phyloP scores from a whole-genome alignment of 1,284 basidiomycete species.

The Ceratobasidium theobromae region DNA sequence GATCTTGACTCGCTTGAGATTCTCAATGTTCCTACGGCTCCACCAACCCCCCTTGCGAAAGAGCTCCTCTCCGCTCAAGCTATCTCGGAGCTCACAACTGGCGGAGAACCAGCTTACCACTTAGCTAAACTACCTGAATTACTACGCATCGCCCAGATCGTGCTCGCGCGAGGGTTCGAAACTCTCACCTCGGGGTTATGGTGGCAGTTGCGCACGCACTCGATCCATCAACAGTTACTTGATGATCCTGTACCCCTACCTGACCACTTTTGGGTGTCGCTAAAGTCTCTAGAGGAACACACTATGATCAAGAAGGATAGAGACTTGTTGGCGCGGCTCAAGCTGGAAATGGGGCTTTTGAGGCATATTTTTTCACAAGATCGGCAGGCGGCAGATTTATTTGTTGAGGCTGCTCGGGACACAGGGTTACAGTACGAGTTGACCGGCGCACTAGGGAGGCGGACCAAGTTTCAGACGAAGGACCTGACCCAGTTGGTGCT shows the following conservation, averaged over 20 bases:
- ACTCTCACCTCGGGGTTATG: constrained; percentile 57
- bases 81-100: constrained; percentile 75
- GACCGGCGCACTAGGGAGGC: constrained; percentile 89
- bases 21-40: constrained; percentile 45
- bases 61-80: constrained; percentile 63
- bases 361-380: constrained; percentile 76
- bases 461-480: constrained; percentile 90
- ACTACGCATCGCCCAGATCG: constrained; percentile 72
- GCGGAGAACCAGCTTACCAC: constrained; percentile 96
- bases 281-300: constrained; percentile 53
- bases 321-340: constrained; percentile 68
- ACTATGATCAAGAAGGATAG: constrained; percentile 49
- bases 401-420: constrained; percentile 75
- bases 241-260: constrained; percentile 79
- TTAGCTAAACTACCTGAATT: constrained; percentile 71
- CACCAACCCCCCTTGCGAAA: constrained; percentile 36
- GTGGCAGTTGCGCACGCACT: constrained; percentile 79
- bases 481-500: constrained; percentile 90
- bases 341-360: constrained; percentile 80
- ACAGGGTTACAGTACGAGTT: constrained; percentile 87
- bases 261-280: constrained; percentile 49
- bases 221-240: constrained; percentile 80
- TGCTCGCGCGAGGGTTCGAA: constrained; percentile 59
- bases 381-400: constrained; percentile 74
- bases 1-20: constrained; percentile 59